phyloP scores from a whole-genome alignment of 2,329 filamentous ascomycete species.

The Botrytis medusae region DNA sequence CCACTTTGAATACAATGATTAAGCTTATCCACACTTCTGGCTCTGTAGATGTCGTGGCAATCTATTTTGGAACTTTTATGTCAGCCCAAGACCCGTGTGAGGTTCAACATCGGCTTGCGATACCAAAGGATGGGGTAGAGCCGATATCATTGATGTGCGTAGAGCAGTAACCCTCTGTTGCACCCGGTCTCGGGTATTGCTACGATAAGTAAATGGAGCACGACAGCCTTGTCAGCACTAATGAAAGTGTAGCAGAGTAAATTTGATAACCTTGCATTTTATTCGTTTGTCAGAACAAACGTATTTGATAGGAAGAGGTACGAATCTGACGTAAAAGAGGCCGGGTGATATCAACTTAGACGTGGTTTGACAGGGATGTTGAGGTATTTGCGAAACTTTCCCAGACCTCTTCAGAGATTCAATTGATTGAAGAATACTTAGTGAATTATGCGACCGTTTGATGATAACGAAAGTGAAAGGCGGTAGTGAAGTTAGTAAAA shows the following conservation, averaged over 20 bases:
- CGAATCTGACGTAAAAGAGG: neutral
- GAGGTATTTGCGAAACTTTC: neutral
- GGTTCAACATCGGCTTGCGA: neutral
- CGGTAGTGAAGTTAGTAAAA: neutral
- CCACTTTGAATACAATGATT: neutral
- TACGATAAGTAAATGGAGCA: neutral
- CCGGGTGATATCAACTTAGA: neutral
- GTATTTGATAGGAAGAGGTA: neutral
- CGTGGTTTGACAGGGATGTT: neutral
- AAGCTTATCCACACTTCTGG: constrained; percentile 6
- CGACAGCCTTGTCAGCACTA: neutral
- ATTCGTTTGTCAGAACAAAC: neutral
- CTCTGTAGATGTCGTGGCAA: neutral
- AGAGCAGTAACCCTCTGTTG: neutral
- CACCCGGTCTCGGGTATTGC: neutral
- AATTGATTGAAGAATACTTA: neutral
- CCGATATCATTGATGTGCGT: neutral
- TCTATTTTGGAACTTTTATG: neutral
- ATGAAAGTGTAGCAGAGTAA: neutral
- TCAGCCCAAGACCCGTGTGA: constrained; percentile 5
- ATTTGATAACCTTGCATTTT: neutral
- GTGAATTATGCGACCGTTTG: too few relatives aligned
- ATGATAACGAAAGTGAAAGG: neutral
- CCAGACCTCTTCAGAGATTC: neutral
- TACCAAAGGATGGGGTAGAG: neutral